Evolutionary conservation across 2,329 filamentous ascomycete species (phyloP), one percentile per base, ranked within the genome.

Genomic region (Fusarium sp.): DNA sequence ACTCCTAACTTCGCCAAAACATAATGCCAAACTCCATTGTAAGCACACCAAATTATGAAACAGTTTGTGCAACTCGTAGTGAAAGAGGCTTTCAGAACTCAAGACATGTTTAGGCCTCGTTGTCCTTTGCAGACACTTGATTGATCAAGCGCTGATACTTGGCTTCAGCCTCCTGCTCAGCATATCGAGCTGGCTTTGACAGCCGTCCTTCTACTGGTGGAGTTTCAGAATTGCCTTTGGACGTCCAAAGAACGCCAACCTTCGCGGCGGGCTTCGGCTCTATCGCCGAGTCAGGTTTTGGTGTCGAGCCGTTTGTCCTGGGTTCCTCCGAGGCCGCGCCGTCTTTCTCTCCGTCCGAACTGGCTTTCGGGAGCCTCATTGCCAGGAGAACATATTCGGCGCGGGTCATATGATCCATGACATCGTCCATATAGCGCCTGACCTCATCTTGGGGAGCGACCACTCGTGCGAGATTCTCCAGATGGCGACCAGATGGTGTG

Each of bases 371-470:
- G 19, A 93, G 83, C 52, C 89, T 86, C 90, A 92, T 92, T 16
- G 90, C 90, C 33, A 92, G 82, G 27, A 92, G 80, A 8, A 92
- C 84, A 75, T 92, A 92, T 79, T 92, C 90, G 19, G 89, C 90
- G 38, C 91, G 85, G 14, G 89, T 92, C 86, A 90, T 91, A 69
- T 88, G 90, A 66, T 89, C 87, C 90, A 92, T 92, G 10, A 92
- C 84, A 75, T 91, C 88, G 76, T 92, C 88, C 91, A 93, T 92
- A 74, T 92, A 92, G 49, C 87, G 84, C 52, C 83, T 82, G 27
- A 92, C 91, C 72, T 91, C 89, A 21, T 91, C 89, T 33, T 85
- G 84, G 5, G 89, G 88, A 25, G 89, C 89, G 35, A 92, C 89
- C 4, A 91, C 88, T 56, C 87, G 85, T 25, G 86, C 84, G 19